Evolutionary conservation across 305 asterid species (phyloP), one percentile per base, ranked within the genome.

Genomic region (Fraxinus latifolia): DNA sequence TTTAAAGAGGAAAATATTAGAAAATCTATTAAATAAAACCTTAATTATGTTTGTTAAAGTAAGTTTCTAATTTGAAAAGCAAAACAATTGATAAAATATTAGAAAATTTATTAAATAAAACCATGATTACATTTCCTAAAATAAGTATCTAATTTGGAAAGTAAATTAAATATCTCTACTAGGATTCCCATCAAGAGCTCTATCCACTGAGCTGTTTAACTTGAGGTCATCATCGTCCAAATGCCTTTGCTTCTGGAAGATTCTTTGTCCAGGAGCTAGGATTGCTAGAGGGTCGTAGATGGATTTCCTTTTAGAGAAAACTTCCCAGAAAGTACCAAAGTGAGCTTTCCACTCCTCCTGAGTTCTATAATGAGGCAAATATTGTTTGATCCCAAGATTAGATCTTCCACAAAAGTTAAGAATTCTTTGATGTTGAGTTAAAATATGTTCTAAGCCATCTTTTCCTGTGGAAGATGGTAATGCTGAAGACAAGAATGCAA

Each of bases 221-320:
- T 75, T 29, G 37, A 32, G 65, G 60, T 88, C 87, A 80, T 88
- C 86, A 80, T 86, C 82, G 82, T 74, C 82, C 89, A 82, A 81
- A 87, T 37, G 88, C 83, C n/a, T 77, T 86, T 72, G 81, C 90
- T 83, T 88, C 77, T 65, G 84, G 86, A 96, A 96, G 84, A 96
- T 94, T 82, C 88, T 83, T 60, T 94, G 99, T 21, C 98, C 99
- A 8, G 99, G 99, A 87, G 99, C 97, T 83, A 96, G 89, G 86
- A 96, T 92, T 34, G 95, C 95, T 71, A 94, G 82, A 36, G 99
- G 98, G 50, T 96, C 99, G 62, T 94, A 94, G 74, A 82, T 81
- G 81, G 84, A 79, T 87, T 96, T 96, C 86, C 97, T 92, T 84
- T 82, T 72, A 25, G 79, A 81, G 87, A 94, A 96, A 74, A 71